These are phyloP conservation scores for Otatea glauca DNA, from an alignment of 176 grass and related monocot species.

Conservation along the genomic window DNA sequence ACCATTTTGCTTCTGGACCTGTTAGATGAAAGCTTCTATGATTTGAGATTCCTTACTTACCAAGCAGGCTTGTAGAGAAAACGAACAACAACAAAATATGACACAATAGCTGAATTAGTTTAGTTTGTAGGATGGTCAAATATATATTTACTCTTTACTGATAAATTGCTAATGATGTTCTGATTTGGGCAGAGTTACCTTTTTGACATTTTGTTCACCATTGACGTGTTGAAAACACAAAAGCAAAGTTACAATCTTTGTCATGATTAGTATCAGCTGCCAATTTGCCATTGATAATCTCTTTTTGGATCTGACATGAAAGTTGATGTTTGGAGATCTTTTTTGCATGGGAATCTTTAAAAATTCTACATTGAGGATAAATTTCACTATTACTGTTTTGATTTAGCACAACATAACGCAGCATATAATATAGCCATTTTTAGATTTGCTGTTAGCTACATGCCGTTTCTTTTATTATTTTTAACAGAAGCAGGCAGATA, in stretches of 20 bases:
- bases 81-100: neutral
- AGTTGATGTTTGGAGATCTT: neutral
- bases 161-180: neutral
- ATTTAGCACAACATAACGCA: neutral
- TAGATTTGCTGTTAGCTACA: conserved; percentile 24
- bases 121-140: conserved; percentile 8
- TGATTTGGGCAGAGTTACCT: neutral
- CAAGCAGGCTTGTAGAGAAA: neutral
- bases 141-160: neutral
- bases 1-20: neutral
- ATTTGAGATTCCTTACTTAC: neutral
- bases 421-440: neutral
- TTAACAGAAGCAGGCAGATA: conserved; percentile 94
- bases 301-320: neutral
- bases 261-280: neutral
- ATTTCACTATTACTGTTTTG: neutral
- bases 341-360: neutral
- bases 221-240: conserved; percentile 14
- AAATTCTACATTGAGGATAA: neutral
- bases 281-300: neutral
- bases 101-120: neutral
- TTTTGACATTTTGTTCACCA: conserved; percentile 17
- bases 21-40: neutral
- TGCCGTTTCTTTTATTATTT: conserved; percentile 8
- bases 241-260: neutral